phyloP scores from a whole-genome alignment of 2,329 filamentous ascomycete species.

The Paraphoma chrysanthemicola region DNA sequence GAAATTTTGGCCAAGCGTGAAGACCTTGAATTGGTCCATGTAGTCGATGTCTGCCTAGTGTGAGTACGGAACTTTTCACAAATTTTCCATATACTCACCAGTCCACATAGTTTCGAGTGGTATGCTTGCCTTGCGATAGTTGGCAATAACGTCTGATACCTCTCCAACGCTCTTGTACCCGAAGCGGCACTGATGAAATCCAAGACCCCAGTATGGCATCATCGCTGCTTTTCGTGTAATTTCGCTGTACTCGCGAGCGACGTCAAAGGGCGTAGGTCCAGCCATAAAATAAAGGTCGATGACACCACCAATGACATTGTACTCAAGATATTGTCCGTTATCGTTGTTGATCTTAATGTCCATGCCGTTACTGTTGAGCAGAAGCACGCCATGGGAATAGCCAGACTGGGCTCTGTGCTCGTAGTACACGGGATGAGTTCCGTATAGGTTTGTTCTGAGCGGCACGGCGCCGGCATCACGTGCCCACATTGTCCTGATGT shows the following conservation, averaged over 20 bases:
- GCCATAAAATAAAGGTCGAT: conserved; percentile 67
- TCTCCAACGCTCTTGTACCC: conserved; percentile 64
- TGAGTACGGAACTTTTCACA: conserved; percentile 4
- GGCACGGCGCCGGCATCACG: conserved; percentile 70
- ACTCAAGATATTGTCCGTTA: conserved; percentile 74
- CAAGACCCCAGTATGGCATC: conserved; percentile 61
- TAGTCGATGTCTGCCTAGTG: conserved; percentile 66
- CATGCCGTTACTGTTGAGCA: conserved; percentile 60
- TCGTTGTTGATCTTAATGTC: conserved; percentile 76
- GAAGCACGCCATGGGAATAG: conserved; percentile 42
- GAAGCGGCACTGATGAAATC: conserved; percentile 59
- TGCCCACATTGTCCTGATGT: conserved; percentile 74
- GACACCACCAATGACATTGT: conserved; percentile 79
- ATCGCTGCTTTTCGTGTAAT: conserved; percentile 54
- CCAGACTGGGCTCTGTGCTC: conserved; percentile 65
- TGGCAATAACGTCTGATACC: conserved; percentile 70
- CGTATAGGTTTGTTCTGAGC: conserved; percentile 71
- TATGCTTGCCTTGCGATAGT: conserved; percentile 69
- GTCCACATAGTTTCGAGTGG: conserved; percentile 77
- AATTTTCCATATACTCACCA: conserved; percentile 57
- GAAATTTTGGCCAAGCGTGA: conserved; percentile 69
- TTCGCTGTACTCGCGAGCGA: conserved; percentile 57
- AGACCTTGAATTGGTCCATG: conserved; percentile 66
- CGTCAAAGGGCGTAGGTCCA: conserved; percentile 55
- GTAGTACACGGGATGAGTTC: conserved; percentile 75